These are phyloP conservation scores for Brassica carinata DNA, from an alignment of 345 rosid genomes.

Conservation along the genomic window DNA sequence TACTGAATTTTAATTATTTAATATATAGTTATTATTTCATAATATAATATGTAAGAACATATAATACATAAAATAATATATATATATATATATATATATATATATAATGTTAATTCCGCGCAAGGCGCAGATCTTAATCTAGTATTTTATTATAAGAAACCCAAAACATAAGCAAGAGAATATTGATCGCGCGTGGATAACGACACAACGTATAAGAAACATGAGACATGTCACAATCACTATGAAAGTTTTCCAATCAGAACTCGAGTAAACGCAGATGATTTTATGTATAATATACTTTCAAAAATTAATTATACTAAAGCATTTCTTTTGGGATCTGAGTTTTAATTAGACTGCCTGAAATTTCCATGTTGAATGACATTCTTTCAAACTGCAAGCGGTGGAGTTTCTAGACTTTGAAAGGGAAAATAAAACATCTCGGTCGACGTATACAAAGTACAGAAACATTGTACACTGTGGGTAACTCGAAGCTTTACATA, in stretches of 20 bases:
- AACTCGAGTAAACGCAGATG: slow-evolving; percentile 30
- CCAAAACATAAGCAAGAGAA: slow-evolving; percentile 15
- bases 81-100: too few species aligned
- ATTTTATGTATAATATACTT: background rate
- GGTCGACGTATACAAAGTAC: background rate
- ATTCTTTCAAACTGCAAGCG: background rate
- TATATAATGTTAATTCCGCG: too few species aligned
- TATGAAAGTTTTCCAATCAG: slow-evolving; percentile 14
- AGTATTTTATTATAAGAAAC: too few species aligned
- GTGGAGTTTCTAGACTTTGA: background rate
- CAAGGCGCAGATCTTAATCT: too few species aligned
- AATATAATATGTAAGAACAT: too few species aligned
- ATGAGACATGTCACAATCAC: slow-evolving; percentile 32
- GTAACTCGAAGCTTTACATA: background rate
- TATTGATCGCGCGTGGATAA: slow-evolving; percentile 25
- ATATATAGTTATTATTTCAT: too few species aligned
- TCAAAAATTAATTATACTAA: background rate
- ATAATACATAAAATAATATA: too few species aligned
- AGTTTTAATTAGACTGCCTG: background rate
- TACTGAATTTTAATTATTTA: too few species aligned
- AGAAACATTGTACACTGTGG: background rate
- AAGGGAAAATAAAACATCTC: background rate
- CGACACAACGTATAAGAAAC: slow-evolving; percentile 34
- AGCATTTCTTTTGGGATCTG: background rate
- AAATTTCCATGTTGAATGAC: background rate